Conservation (phyloP, 1,139 yeast genomes). For the Suhomyces maxii region DNA sequence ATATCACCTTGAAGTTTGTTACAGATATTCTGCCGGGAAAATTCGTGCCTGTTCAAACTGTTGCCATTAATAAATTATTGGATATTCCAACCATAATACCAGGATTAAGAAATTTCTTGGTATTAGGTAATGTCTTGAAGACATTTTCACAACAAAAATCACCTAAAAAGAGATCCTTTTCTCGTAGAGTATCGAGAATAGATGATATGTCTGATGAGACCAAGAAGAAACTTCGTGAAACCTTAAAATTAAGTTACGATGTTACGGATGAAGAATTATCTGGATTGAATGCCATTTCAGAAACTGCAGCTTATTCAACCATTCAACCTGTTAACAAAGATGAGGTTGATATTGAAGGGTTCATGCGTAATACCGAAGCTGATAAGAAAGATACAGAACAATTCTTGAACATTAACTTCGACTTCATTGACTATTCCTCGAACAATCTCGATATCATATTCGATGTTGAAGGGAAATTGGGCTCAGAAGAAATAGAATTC, state of each 20-base stretch:
- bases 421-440: conserved; percentile 26
- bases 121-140: conserved; percentile 24
- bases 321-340: conserved; percentile 19
- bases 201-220: conserved; percentile 21
- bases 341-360: conserved; percentile 23
- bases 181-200: conserved; percentile 12
- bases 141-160: conserved; percentile 3
- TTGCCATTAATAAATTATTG: conserved; percentile 23
- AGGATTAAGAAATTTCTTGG: conserved; percentile 33
- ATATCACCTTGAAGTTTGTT: conserved; percentile 6
- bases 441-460: conserved; percentile 24
- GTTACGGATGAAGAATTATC: conserved; percentile 43
- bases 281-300: conserved; percentile 34
- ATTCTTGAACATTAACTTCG: conserved; percentile 23
- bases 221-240: conserved; percentile 34
- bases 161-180: conserved; percentile 1
- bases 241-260: conserved; percentile 38
- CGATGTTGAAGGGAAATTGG: conserved; percentile 22
- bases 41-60: conserved; percentile 21
- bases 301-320: conserved; percentile 21
- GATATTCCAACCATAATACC: conserved; percentile 30
- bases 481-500: conserved; percentile 16
- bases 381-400: conserved; percentile 13
- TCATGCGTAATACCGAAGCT: conserved; percentile 9
- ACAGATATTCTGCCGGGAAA: conserved; percentile 10